Percentiles rank a stretch among this genome's conserved stretches.
Conservation (phyloP, 2,329 filamentous ascomycete genomes). For the Ustilaginoidea virens region DNA sequence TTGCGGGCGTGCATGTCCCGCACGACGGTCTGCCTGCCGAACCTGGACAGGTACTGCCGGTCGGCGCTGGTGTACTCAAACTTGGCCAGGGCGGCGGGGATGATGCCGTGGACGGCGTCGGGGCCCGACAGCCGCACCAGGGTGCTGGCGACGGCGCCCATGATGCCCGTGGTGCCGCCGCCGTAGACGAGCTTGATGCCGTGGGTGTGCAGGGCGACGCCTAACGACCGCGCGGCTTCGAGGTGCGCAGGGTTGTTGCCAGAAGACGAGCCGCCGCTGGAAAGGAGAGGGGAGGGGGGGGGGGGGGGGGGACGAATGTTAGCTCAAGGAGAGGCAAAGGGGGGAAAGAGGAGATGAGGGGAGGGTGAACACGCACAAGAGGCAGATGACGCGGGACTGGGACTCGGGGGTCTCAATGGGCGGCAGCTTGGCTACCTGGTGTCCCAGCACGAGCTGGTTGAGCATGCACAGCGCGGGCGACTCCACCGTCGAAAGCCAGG, state of each 20-base stretch:
- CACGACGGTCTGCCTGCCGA: constrained; percentile 74
- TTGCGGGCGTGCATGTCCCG: constrained; percentile 92
- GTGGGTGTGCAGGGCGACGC: constrained; percentile 52
- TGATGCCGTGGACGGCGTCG: constrained; percentile 73
- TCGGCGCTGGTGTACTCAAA: constrained; percentile 51
- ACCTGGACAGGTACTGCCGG: constrained; percentile 38
- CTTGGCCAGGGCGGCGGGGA: constrained; percentile 66
- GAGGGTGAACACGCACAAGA: too few relatives aligned
- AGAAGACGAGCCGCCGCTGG: constrained; percentile 10
- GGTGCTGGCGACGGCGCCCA: constrained; percentile 81
- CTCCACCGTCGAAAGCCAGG: neutral
- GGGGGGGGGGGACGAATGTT: too few relatives aligned
- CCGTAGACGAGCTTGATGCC: constrained; percentile 80
- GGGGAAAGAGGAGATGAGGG: neutral
- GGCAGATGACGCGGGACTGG: constrained; percentile 1
- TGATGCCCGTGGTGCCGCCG: constrained; percentile 80
- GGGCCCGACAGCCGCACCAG: constrained; percentile 72
- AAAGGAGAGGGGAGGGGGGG: too few relatives aligned
- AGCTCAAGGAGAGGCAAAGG: neutral
- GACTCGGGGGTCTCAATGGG: neutral
- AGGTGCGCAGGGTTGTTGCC: constrained; percentile 61
- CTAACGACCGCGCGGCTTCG: constrained; percentile 61
- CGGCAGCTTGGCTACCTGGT: neutral
- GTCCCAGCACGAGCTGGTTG: neutral
- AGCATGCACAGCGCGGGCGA: constrained; percentile 1